Conservation (phyloP, 139 green algal genomes). For the Chloropicon primus region DNA sequence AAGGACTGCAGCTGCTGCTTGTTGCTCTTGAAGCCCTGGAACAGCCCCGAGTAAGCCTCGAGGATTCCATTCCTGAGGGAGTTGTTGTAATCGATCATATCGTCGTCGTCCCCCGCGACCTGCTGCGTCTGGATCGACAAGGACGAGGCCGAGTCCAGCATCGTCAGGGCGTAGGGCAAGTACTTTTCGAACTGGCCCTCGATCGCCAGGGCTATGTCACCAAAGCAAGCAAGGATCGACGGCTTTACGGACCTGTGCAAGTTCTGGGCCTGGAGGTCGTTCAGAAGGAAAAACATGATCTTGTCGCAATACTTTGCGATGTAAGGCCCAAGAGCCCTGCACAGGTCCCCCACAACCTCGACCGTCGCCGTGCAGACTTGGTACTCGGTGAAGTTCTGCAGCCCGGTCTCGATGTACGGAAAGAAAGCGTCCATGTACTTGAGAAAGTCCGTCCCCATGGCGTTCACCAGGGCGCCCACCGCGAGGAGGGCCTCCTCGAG, state of each 20-base stretch:
- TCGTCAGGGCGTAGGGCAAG: constrained; percentile 32
- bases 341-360: constrained; percentile 81
- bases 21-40: constrained; percentile 38
- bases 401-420: constrained; percentile 62
- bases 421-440: constrained; percentile 87
- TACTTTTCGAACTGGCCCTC: constrained; percentile 77
- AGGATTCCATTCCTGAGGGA: constrained; percentile 75
- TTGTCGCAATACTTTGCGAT: constrained; percentile 71
- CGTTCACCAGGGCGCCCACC: constrained; percentile 71
- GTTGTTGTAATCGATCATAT: constrained; percentile 86
- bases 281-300: constrained; percentile 55
- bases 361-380: constrained; percentile 55
- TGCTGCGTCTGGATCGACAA: background rate
- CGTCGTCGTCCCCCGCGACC: constrained; percentile 41
- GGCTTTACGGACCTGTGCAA: constrained; percentile 85
- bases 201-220: constrained; percentile 83
- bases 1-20: constrained; percentile 14
- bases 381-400: constrained; percentile 72
- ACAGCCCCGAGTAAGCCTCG: constrained; percentile 83
- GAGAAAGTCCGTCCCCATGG: constrained; percentile 54
- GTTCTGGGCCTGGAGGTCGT: constrained; percentile 22
- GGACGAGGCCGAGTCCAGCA: background rate
- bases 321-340: constrained; percentile 56
- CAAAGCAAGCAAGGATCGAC: constrained; percentile 79
- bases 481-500: constrained; percentile 93